A percentile compares a stretch with the other conserved stretches of the same genome.
These are phyloP conservation scores for Aureobasidium sp. DNA, from an alignment of 2,329 filamentous ascomycete species.

Conservation along the genomic window DNA sequence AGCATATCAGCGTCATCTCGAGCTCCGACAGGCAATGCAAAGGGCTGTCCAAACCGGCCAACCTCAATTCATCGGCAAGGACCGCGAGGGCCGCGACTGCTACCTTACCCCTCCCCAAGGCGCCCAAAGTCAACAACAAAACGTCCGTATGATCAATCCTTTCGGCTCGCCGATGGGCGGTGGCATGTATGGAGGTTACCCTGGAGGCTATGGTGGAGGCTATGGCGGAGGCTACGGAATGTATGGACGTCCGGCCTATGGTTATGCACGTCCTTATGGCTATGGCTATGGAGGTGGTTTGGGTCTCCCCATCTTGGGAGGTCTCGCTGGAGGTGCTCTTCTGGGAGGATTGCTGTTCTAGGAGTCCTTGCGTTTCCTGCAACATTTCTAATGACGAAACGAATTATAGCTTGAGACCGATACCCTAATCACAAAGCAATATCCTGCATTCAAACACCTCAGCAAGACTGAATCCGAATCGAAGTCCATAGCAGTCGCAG, in stretches of 20 bases:
- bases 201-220: constrained; percentile 17
- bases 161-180: constrained; percentile 9
- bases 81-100: constrained; percentile 47
- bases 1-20: constrained; percentile 47
- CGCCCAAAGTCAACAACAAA: constrained; percentile 17
- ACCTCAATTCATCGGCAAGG: constrained; percentile 50
- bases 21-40: constrained; percentile 44
- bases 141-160: constrained; percentile 4
- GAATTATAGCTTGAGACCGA: not conserved
- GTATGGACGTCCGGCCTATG: constrained; percentile 44
- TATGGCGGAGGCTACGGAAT: constrained; percentile 30
- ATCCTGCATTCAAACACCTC: not conserved
- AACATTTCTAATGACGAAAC: not conserved
- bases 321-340: constrained; percentile 41
- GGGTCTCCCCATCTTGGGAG: constrained; percentile 40
- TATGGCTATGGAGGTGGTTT: constrained; percentile 40
- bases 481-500: not conserved
- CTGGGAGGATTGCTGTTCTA: constrained; percentile 30
- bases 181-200: constrained; percentile 16
- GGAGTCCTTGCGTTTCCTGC: not conserved
- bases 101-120: constrained; percentile 51
- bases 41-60: constrained; percentile 47
- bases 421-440: not conserved
- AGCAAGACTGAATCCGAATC: not conserved
- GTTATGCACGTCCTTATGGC: constrained; percentile 39